Conservation (phyloP, 805 yeast genomes). For the Candida xyloterini region DNA sequence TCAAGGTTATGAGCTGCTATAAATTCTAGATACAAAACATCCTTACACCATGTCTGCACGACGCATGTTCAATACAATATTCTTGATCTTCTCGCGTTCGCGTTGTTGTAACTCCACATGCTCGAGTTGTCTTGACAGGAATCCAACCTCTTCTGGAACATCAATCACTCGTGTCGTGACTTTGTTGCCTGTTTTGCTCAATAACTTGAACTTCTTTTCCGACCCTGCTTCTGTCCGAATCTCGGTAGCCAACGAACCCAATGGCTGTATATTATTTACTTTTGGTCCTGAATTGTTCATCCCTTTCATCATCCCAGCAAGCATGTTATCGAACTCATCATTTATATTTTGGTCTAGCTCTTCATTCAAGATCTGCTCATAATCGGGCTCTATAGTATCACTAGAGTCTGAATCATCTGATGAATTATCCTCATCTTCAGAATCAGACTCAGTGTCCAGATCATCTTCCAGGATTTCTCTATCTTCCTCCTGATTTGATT, state of each 20-base stretch:
- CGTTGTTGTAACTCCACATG: slow-evolving; percentile 48
- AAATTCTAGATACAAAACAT: not conserved
- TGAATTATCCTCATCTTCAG: slow-evolving; percentile 32
- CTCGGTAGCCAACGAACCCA: not conserved
- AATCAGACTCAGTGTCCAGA: slow-evolving; percentile 28
- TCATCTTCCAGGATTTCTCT: slow-evolving; percentile 19
- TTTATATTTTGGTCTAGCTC: slow-evolving; percentile 40
- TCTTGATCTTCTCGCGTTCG: slow-evolving; percentile 57
- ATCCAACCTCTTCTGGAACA: slow-evolving; percentile 52
- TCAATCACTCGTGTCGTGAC: slow-evolving; percentile 41
- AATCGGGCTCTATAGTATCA: slow-evolving; percentile 9
- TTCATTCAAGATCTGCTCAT: slow-evolving; percentile 28
- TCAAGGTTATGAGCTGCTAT: slow-evolving; percentile 10
- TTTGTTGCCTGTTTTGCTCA: slow-evolving; percentile 50
- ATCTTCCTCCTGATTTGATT: slow-evolving; percentile 13
- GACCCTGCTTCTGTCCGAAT: not conserved
- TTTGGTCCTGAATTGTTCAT: not conserved
- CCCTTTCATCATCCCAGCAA: slow-evolving; percentile 44
- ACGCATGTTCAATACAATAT: slow-evolving; percentile 46
- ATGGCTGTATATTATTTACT: not conserved
- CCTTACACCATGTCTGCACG: slow-evolving; percentile 1
- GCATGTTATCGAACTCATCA: slow-evolving; percentile 50
- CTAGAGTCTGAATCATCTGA: slow-evolving; percentile 15
- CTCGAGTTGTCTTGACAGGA: slow-evolving; percentile 50
- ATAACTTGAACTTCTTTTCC: slow-evolving; percentile 42